phyloP scores from a whole-genome alignment of 1,139 yeast species.

The Saccharomyces uvarum region DNA sequence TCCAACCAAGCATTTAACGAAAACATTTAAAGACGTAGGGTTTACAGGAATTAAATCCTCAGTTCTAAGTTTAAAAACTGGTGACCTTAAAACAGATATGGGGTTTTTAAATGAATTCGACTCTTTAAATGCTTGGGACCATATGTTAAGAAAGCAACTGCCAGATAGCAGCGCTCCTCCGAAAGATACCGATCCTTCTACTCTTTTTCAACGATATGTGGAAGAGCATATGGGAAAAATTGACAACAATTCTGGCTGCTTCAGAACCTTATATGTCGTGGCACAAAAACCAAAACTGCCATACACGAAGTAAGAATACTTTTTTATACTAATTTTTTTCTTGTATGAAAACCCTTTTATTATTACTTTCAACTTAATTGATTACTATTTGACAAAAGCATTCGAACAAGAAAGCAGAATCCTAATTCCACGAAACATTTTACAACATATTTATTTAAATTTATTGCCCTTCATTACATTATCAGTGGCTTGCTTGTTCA shows the following conservation, averaged over 20 bases:
- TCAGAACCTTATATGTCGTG: constrained; percentile 20
- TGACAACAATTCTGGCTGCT: constrained; percentile 26
- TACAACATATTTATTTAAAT: not conserved
- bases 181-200: constrained; percentile 16
- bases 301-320: not conserved
- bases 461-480: not conserved
- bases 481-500: not conserved
- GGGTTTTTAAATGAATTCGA: constrained; percentile 27
- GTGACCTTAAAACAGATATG: constrained; percentile 26
- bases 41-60: constrained; percentile 26
- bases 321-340: not conserved
- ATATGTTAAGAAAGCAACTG: constrained; percentile 15
- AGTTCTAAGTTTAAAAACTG: constrained; percentile 23
- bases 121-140: constrained; percentile 20
- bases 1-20: constrained; percentile 25
- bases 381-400: not conserved
- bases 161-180: constrained; percentile 15
- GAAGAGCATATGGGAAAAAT: constrained; percentile 26
- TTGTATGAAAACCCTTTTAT: not conserved
- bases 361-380: not conserved
- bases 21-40: constrained; percentile 24
- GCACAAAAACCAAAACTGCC: constrained; percentile 25
- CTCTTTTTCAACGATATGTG: constrained; percentile 20
- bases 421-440: not conserved
- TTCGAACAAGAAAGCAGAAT: not conserved